A percentile compares a stretch with the other conserved stretches of the same genome.
These are phyloP conservation scores for Coemansia sp. DNA, from an alignment of 192 early-diverging fungal species.

Conservation along the genomic window DNA sequence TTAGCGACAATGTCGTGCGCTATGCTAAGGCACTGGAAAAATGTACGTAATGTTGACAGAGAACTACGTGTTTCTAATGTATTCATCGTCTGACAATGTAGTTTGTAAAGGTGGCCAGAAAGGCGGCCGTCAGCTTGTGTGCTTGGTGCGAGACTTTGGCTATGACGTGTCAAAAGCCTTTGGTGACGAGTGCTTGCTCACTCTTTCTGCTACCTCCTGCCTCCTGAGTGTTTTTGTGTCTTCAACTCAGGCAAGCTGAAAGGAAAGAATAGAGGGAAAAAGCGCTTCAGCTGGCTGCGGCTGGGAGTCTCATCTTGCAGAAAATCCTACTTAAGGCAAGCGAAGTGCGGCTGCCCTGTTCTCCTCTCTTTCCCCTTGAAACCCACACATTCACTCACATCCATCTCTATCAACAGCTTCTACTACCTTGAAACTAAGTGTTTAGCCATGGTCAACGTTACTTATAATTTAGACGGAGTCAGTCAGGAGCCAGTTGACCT, in stretches of 20 bases:
- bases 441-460: conserved; percentile 2
- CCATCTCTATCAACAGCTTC: not conserved
- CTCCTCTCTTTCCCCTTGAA: not conserved
- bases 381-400: not conserved
- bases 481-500: not conserved
- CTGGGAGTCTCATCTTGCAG: no score
- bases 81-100: not conserved
- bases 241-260: not conserved
- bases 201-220: not conserved
- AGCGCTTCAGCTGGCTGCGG: not conserved
- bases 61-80: not conserved
- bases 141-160: not conserved
- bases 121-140: not conserved
- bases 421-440: not conserved
- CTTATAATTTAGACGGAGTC: not conserved
- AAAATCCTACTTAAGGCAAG: not conserved
- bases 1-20: conserved; percentile 23
- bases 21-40: not conserved
- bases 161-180: not conserved
- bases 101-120: not conserved
- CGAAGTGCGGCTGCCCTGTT: not conserved
- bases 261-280: not conserved
- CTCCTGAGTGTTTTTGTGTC: not conserved
- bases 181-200: not conserved
- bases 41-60: not conserved